These are phyloP conservation scores for Picocystis sp. DNA, from an alignment of 163 green algal species.

Conservation along the genomic window DNA sequence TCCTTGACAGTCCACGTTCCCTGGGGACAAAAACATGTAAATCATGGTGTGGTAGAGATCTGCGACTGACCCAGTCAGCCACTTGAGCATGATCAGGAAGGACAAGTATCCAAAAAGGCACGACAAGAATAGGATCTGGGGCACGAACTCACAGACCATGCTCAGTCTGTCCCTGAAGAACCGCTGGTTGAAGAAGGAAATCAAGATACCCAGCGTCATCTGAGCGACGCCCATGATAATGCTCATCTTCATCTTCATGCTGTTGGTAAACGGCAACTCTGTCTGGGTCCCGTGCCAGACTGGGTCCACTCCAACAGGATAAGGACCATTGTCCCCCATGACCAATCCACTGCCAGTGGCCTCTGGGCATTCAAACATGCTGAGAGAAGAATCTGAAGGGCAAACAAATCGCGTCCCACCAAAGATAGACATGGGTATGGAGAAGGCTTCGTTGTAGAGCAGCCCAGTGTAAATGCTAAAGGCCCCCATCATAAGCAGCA, in stretches of 20 bases:
- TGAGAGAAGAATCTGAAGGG: slow-evolving; percentile 8
- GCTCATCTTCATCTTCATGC: slow-evolving; percentile 99
- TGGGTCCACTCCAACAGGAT: slow-evolving; percentile 84
- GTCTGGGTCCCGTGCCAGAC: slow-evolving; percentile 86
- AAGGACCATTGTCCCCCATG: slow-evolving; percentile 24
- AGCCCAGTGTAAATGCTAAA: slow-evolving; percentile 92
- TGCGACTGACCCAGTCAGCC: slow-evolving; percentile 54
- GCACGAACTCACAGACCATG: slow-evolving; percentile 10
- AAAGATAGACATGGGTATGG: slow-evolving; percentile 78
- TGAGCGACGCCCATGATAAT: slow-evolving; percentile 90
- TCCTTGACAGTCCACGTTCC: slow-evolving; percentile 25
- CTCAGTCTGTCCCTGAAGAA: slow-evolving; percentile 40
- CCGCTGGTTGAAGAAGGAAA: slow-evolving; percentile 80
- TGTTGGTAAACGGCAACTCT: slow-evolving; percentile 91
- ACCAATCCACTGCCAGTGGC: slow-evolving; percentile 19
- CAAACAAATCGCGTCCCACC: slow-evolving; percentile 43
- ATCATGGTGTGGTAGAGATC: slow-evolving; percentile 99
- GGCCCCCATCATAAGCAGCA: slow-evolving; percentile 88
- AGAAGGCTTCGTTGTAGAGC: slow-evolving; percentile 99
- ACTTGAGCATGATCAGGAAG: slow-evolving; percentile 93
- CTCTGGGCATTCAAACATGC: slow-evolving; percentile 13
- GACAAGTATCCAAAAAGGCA: slow-evolving; percentile 91
- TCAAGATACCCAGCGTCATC: slow-evolving; percentile 76
- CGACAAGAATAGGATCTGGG: slow-evolving; percentile 95
- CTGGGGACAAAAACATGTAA: slow-evolving; percentile 93